phyloP scores from a whole-genome alignment of 768 basidiomycete genomes.

The Tulasnella sp. region DNA sequence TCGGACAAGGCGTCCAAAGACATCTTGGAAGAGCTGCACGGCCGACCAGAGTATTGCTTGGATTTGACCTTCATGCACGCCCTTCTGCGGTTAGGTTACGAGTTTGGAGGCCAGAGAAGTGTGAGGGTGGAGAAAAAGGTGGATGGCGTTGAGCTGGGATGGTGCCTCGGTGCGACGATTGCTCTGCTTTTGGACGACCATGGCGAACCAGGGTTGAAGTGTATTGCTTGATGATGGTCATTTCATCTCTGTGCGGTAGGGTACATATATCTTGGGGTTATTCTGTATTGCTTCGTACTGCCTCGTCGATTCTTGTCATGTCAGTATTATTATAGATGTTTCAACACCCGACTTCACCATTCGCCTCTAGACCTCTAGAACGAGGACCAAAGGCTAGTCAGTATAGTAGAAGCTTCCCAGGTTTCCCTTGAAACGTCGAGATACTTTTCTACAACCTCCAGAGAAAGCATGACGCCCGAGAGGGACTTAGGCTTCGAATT shows the following conservation, averaged over 20 bases:
- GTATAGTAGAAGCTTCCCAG: too few relatives aligned
- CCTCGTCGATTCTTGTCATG: not conserved
- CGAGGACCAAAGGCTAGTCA: too few relatives aligned
- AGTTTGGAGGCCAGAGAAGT: conserved; percentile 65
- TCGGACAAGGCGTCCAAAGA: conserved; percentile 38
- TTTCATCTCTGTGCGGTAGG: not conserved
- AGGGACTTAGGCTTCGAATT: too few relatives aligned
- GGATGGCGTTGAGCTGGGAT: conserved; percentile 47
- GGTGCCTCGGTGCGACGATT: conserved; percentile 42
- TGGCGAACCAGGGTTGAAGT: conserved; percentile 29
- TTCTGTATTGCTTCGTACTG: not conserved
- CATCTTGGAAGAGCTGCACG: conserved; percentile 67
- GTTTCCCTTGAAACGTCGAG: too few relatives aligned
- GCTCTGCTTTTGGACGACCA: conserved; percentile 31
- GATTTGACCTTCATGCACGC: conserved; percentile 95
- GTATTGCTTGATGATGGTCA: conserved; percentile 3
- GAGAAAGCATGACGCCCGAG: too few relatives aligned
- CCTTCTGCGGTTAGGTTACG: conserved; percentile 83
- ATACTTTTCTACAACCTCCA: too few relatives aligned
- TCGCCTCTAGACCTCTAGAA: too few relatives aligned
- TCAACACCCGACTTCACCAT: not conserved
- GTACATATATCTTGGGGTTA: not conserved
- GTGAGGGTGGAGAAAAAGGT: conserved; percentile 84
- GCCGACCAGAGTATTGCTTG: conserved; percentile 89
- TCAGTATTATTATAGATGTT: not conserved